Evolutionary conservation across 768 basidiomycete genomes (phyloP).

Genomic region (Lactifluus volemus): DNA sequence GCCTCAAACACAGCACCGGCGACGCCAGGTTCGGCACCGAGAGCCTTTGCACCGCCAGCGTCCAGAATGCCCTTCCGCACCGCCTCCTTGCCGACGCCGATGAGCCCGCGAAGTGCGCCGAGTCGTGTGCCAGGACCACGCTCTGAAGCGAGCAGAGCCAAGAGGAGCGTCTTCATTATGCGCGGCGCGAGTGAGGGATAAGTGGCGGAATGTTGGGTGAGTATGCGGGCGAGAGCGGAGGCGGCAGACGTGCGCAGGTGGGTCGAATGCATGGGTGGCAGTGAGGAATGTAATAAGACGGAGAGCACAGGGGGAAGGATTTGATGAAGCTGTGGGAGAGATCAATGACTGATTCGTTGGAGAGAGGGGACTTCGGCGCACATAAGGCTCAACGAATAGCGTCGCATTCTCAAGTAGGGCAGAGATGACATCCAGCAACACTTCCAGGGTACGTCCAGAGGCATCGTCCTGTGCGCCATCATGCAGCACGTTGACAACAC

Average conservation of each 20-base stretch:
- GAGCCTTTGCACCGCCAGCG: constrained; percentile 67
- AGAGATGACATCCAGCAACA: constrained; percentile 75
- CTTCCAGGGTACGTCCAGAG: constrained; percentile 67
- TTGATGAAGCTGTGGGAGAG: constrained; percentile 74
- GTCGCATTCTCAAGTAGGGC: constrained; percentile 81
- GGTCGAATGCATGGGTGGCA: constrained; percentile 62
- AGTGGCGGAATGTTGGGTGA: constrained; percentile 78
- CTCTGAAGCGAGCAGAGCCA: constrained; percentile 67
- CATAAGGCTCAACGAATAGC: constrained; percentile 94
- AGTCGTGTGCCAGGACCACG: constrained; percentile 78
- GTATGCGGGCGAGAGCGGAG: constrained; percentile 72
- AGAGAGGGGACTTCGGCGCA: constrained; percentile 31
- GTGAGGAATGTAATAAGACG: constrained; percentile 77
- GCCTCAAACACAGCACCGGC: constrained; percentile 60
- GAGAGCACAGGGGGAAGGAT: constrained; percentile 89
- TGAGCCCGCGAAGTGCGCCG: constrained; percentile 81
- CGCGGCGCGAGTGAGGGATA: constrained; percentile 83
- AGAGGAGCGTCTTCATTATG: constrained; percentile 87
- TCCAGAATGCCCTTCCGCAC: constrained; percentile 75
- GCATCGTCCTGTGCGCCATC: constrained; percentile 44
- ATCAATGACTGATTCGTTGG: not conserved
- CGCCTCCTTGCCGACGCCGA: constrained; percentile 80
- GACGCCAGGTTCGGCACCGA: constrained; percentile 54
- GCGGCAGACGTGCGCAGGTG: constrained; percentile 75
- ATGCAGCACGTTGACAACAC: constrained; percentile 57